phyloP scores from a whole-genome alignment of 768 basidiomycete genomes.

The Coprinellus aureogranulatus region DNA sequence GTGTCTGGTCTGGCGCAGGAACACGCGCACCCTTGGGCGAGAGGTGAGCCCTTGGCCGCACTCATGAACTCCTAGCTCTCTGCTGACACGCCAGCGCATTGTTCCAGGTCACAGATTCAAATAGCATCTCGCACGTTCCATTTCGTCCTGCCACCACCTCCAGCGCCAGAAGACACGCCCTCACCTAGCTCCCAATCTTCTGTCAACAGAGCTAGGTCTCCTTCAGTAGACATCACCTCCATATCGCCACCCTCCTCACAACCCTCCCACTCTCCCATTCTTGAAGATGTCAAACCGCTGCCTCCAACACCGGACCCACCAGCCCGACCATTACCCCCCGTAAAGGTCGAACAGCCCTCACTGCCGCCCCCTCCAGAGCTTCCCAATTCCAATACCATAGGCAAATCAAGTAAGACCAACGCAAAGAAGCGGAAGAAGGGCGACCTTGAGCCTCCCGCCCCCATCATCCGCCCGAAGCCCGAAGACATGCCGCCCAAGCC shows the following conservation, averaged over 20 bases:
- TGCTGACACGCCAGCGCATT: slow-evolving; percentile 13
- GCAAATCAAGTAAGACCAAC: slow-evolving; percentile 46
- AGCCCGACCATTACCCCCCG: slow-evolving; percentile 33
- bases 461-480: slow-evolving; percentile 47
- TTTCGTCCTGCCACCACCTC: slow-evolving; percentile 90
- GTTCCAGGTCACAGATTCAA: slow-evolving; percentile 84
- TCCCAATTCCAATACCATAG: slow-evolving; percentile 61
- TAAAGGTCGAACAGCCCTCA: slow-evolving; percentile 10
- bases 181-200: slow-evolving; percentile 78
- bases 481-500: slow-evolving; percentile 88
- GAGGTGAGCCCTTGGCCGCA: slow-evolving; percentile 46
- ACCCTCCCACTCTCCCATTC: slow-evolving; percentile 70
- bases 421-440: slow-evolving; percentile 76
- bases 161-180: slow-evolving; percentile 74
- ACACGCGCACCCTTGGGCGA: slow-evolving; percentile 82
- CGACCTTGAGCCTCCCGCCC: slow-evolving; percentile 39
- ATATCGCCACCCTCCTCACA: slow-evolving; percentile 81
- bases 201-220: slow-evolving; percentile 64
- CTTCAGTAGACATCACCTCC: slow-evolving; percentile 73
- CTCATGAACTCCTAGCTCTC: not conserved
- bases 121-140: slow-evolving; percentile 97
- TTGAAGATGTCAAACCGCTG: slow-evolving; percentile 41
- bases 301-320: slow-evolving; percentile 43
- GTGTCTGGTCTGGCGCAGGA: slow-evolving; percentile 84
- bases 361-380: slow-evolving; percentile 44